These are phyloP conservation scores for Plasmodium cynomolgi DNA, from an alignment of 169 alveolate species.

Conservation along the genomic window DNA sequence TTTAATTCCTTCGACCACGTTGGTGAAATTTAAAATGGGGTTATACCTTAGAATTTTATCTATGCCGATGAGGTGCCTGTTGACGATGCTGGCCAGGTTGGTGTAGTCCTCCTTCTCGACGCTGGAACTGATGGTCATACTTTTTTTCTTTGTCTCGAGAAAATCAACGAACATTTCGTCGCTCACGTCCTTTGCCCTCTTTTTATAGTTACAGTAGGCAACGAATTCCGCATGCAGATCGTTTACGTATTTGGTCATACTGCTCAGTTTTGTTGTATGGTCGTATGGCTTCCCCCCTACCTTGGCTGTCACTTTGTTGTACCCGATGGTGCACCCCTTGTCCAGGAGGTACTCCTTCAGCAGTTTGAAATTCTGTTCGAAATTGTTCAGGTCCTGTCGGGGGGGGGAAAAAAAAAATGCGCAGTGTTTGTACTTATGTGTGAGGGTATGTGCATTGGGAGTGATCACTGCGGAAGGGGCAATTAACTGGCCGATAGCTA, in stretches of 20 bases:
- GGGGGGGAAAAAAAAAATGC: not conserved
- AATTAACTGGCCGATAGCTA: not conserved
- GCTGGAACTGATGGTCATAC: conserved; percentile 35
- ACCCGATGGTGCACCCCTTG: conserved; percentile 44
- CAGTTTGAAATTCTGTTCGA: conserved; percentile 20
- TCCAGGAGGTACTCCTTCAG: conserved; percentile 37
- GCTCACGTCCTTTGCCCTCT: conserved; percentile 33
- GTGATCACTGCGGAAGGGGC: not conserved
- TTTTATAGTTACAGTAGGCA: conserved; percentile 65
- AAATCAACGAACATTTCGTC: conserved; percentile 44
- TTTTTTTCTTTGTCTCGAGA: conserved; percentile 56
- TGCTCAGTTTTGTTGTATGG: not conserved
- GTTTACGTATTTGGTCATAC: conserved; percentile 23
- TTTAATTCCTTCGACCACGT: conserved; percentile 49
- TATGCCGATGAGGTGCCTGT: conserved; percentile 26
- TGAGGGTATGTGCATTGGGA: not conserved
- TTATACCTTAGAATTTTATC: conserved; percentile 39
- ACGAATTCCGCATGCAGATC: conserved; percentile 57
- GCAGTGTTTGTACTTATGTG: not conserved
- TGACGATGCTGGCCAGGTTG: conserved; percentile 29
- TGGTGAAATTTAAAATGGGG: conserved; percentile 32
- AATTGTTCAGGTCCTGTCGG: conserved; percentile 35
- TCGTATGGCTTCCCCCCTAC: not conserved
- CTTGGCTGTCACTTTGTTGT: conserved; percentile 5
- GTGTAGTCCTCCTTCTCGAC: conserved; percentile 71